Conservation (phyloP, 257 asterid genomes). For the Prunella vulgaris region DNA sequence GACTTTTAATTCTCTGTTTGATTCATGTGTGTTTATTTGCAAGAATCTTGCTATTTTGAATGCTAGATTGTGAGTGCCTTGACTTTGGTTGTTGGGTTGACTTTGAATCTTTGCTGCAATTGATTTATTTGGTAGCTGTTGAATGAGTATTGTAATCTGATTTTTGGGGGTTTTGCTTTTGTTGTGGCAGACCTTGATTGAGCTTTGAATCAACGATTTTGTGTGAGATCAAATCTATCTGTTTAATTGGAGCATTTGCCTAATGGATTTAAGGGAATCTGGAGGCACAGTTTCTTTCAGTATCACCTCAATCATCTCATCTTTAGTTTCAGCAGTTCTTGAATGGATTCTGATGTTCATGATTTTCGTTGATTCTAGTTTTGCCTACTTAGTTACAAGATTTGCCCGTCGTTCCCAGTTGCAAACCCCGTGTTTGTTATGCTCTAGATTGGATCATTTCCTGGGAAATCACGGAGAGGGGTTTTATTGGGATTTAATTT, state of each 20-base stretch:
- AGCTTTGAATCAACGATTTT: too few species aligned
- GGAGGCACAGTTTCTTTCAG: constrained; percentile 24
- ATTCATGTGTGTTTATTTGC: too few species aligned
- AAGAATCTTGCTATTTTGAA: too few species aligned
- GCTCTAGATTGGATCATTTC: constrained; percentile 88
- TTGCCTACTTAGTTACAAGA: constrained; percentile 58
- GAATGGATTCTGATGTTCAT: constrained; percentile 78
- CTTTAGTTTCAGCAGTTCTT: constrained; percentile 61
- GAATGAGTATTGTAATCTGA: too few species aligned
- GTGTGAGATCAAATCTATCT: too few species aligned
- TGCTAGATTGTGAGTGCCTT: too few species aligned
- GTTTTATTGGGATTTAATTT: constrained; percentile 62
- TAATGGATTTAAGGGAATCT: constrained; percentile 41
- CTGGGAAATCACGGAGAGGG: constrained; percentile 49
- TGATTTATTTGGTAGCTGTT: too few species aligned
- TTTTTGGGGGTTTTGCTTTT: too few species aligned
- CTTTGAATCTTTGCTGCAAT: too few species aligned
- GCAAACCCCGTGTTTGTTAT: constrained; percentile 68
- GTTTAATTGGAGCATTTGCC: not conserved
- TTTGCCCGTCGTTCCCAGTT: constrained; percentile 54
- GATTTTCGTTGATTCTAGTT: constrained; percentile 60
- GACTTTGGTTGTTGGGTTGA: too few species aligned
- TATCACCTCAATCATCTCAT: constrained; percentile 38
- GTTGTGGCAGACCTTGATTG: too few species aligned
- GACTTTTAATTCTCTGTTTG: too few species aligned